Percentiles rank a stretch among this genome's conserved stretches.
These are phyloP conservation scores for Olyra latifolia DNA, from an alignment of 176 grass and related monocot genomes.

Conservation along the genomic window DNA sequence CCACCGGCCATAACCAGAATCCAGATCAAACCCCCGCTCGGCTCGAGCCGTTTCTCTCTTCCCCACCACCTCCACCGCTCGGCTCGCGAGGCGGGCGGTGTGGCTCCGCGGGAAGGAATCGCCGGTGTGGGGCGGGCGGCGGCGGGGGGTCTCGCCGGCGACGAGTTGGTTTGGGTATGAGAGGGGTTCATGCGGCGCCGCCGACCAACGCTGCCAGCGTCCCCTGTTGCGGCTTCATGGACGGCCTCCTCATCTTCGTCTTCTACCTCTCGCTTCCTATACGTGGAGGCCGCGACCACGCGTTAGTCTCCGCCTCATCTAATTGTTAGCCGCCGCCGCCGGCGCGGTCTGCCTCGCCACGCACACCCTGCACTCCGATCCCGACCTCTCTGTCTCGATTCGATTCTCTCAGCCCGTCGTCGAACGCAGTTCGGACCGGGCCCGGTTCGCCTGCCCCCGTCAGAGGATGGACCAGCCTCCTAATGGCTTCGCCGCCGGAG, in stretches of 20 bases:
- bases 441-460: background rate
- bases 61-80: background rate
- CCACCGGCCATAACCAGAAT: background rate
- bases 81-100: slow-evolving; percentile 30
- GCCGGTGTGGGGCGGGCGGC: slow-evolving; percentile 46
- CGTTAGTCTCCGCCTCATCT: slow-evolving; percentile 19
- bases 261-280: slow-evolving; percentile 98
- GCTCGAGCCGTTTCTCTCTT: background rate
- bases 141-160: slow-evolving; percentile 39
- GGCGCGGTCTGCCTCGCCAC: background rate
- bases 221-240: slow-evolving; percentile 57
- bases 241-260: slow-evolving; percentile 96
- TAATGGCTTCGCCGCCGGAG: slow-evolving; percentile 51
- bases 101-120: slow-evolving; percentile 36
- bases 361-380: background rate
- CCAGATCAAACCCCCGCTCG: background rate
- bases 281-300: slow-evolving; percentile 51
- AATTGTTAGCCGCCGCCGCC: slow-evolving; percentile 49
- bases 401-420: background rate
- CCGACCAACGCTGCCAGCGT: slow-evolving; percentile 39
- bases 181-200: slow-evolving; percentile 61
- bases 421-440: background rate
- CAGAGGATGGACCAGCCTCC: slow-evolving; percentile 45
- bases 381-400: background rate
- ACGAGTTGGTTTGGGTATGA: slow-evolving; percentile 69